Percentiles rank a stretch among this genome's conserved stretches.
phyloP scores from a whole-genome alignment of 108 stramenopile species.

The Chaetoceros muelleri region DNA sequence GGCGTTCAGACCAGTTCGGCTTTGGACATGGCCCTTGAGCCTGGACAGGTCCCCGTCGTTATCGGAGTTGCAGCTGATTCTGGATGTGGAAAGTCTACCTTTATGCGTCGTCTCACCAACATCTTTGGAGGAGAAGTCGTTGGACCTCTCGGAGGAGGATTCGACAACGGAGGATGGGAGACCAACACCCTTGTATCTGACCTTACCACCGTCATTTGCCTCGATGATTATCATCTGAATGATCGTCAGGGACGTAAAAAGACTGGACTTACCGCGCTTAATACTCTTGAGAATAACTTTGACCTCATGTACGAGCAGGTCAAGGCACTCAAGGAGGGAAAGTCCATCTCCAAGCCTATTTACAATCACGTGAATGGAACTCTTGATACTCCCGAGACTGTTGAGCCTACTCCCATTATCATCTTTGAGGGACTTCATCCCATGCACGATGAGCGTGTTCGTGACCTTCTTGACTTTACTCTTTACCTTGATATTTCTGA shows the following conservation, averaged over 20 bases:
- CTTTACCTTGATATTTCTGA: conserved; percentile 95
- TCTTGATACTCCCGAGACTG: conserved; percentile 90
- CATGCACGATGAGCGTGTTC: conserved; percentile 90
- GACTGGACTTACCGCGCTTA: conserved; percentile 83
- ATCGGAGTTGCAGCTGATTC: conserved; percentile 97
- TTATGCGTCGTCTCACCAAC: conserved; percentile 95
- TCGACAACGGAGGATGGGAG: conserved; percentile 91
- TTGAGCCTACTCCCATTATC: conserved; percentile 93
- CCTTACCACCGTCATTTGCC: conserved; percentile 94
- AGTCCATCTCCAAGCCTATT: conserved; percentile 91
- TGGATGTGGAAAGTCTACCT: conserved; percentile 97
- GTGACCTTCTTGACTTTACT: conserved; percentile 92
- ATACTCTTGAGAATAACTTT: conserved; percentile 92
- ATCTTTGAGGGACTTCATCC: conserved; percentile 98
- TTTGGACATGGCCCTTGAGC: conserved; percentile 62
- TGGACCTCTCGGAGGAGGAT: conserved; percentile 90
- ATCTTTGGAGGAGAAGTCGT: conserved; percentile 94
- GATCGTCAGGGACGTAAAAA: conserved; percentile 93
- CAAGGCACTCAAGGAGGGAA: conserved; percentile 88
- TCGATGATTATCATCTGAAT: conserved; percentile 97
- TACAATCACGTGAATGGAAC: conserved; percentile 99
- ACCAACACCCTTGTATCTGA: conserved; percentile 97
- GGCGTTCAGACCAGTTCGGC: conserved; percentile 14
- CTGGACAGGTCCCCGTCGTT: conserved; percentile 71
- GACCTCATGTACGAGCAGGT: conserved; percentile 97